A percentile compares a stretch with the other conserved stretches of the same genome.
Evolutionary conservation across 108 stramenopile species (phyloP).

Genomic region (Skeletonema marinoi): DNA sequence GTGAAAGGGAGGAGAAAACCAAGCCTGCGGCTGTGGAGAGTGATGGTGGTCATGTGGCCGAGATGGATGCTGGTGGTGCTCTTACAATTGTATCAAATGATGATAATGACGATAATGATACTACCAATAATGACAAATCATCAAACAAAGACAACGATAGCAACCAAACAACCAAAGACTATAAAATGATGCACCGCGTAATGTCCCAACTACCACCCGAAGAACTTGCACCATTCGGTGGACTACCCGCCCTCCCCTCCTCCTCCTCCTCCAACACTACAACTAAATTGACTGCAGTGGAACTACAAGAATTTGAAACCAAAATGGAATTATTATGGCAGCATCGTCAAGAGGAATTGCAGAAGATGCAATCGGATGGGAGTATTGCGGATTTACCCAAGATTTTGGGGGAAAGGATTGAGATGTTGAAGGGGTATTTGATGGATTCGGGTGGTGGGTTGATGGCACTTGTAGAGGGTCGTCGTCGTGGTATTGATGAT

Average conservation of each 20-base stretch:
- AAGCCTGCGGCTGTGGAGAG: constrained; percentile 10
- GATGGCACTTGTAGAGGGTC: constrained; percentile 13
- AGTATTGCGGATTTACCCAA: constrained; percentile 67
- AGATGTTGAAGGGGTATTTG: constrained; percentile 57
- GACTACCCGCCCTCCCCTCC: constrained; percentile 47
- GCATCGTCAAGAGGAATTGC: constrained; percentile 75
- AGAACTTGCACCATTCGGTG: constrained; percentile 76
- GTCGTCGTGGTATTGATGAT: neutral
- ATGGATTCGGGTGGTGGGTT: constrained; percentile 36
- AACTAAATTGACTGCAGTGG: constrained; percentile 12
- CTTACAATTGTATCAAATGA: constrained; percentile 6
- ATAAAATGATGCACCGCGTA: constrained; percentile 86
- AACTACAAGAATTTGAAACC: constrained; percentile 57
- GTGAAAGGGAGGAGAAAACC: constrained; percentile 17
- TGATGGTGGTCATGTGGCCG: neutral
- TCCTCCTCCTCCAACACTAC: constrained; percentile 1
- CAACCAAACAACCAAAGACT: constrained; percentile 48
- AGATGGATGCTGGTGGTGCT: constrained; percentile 6
- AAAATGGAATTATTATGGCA: constrained; percentile 83
- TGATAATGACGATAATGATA: neutral
- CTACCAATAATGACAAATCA: neutral
- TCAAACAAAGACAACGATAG: neutral
- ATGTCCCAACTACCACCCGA: constrained; percentile 71
- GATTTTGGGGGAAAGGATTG: constrained; percentile 66
- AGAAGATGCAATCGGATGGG: constrained; percentile 40